phyloP scores from a whole-genome alignment of 2,329 filamentous ascomycete species.

The Nectriaceae sp. region DNA sequence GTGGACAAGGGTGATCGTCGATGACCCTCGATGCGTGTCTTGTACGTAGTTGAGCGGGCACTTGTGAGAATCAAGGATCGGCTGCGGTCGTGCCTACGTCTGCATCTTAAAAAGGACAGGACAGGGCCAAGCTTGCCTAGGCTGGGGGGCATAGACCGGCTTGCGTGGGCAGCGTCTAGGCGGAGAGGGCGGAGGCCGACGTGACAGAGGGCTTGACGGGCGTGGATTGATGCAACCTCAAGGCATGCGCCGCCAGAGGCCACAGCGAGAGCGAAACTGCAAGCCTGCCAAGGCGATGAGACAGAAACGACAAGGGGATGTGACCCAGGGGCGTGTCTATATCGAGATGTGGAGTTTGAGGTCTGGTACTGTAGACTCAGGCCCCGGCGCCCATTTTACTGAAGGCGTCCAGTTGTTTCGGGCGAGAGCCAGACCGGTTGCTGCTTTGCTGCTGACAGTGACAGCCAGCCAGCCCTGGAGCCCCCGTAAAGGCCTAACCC shows the following conservation, averaged over 20 bases:
- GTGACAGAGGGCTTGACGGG: constrained; percentile 2
- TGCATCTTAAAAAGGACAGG: neutral
- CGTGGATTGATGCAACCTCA: constrained; percentile 23
- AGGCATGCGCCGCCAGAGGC: constrained; percentile 20
- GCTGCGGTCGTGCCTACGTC: constrained; percentile 7
- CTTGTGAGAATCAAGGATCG: constrained; percentile 7
- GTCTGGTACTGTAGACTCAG: neutral
- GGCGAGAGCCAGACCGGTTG: constrained; percentile 11
- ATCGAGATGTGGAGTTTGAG: neutral
- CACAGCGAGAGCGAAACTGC: constrained; percentile 9
- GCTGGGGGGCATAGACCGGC: too few relatives aligned
- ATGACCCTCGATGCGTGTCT: neutral
- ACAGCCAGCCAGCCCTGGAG: too few relatives aligned
- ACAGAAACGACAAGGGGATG: too few relatives aligned
- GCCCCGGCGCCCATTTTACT: constrained; percentile 3
- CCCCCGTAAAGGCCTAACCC: too few relatives aligned
- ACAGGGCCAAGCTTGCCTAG: too few relatives aligned
- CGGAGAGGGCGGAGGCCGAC: constrained; percentile 14
- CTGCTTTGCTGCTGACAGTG: constrained; percentile 4
- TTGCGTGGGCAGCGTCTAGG: constrained; percentile 10
- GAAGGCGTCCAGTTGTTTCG: constrained; percentile 25
- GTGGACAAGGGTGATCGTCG: neutral
- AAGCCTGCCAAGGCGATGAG: neutral
- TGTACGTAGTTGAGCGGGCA: neutral
- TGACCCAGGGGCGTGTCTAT: too few relatives aligned